Evolutionary conservation across 2,329 filamentous ascomycete species (phyloP).

Genomic region (Trichoderma atroviride): DNA sequence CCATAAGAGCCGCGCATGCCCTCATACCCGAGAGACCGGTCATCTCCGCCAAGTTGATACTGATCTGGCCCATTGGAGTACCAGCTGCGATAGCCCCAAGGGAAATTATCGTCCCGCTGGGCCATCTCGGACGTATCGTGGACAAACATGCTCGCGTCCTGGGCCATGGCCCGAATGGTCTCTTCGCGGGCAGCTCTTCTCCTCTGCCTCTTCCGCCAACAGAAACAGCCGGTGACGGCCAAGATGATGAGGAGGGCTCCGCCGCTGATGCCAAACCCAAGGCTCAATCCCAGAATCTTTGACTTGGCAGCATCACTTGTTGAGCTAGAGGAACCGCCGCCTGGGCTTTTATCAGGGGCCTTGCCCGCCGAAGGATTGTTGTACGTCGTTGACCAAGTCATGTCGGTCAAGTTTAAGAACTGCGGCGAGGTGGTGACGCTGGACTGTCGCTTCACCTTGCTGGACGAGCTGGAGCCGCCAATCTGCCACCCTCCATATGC

Average conservation of each 20-base stretch:
- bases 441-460: conserved; percentile 41
- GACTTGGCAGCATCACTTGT: conserved; percentile 30
- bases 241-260: conserved; percentile 51
- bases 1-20: conserved; percentile 39
- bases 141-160: conserved; percentile 52
- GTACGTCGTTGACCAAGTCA: conserved; percentile 56
- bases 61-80: conserved; percentile 51
- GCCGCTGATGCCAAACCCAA: conserved; percentile 67
- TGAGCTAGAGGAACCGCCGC: conserved; percentile 33
- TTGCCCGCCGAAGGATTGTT: conserved; percentile 45
- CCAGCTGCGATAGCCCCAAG: conserved; percentile 44
- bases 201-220: conserved; percentile 50
- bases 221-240: conserved; percentile 52
- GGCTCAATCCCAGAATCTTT: conserved; percentile 57
- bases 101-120: conserved; percentile 42
- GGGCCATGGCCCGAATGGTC: conserved; percentile 52
- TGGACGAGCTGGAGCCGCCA: conserved; percentile 35
- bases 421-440: conserved; percentile 35
- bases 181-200: conserved; percentile 48
- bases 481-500: conserved; percentile 65
- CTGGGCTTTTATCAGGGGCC: neutral
- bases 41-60: conserved; percentile 35
- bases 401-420: conserved; percentile 62
- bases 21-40: conserved; percentile 54
- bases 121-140: conserved; percentile 51